phyloP scores from a whole-genome alignment of 2,329 filamentous ascomycete species.

The Xylaria sp. region DNA sequence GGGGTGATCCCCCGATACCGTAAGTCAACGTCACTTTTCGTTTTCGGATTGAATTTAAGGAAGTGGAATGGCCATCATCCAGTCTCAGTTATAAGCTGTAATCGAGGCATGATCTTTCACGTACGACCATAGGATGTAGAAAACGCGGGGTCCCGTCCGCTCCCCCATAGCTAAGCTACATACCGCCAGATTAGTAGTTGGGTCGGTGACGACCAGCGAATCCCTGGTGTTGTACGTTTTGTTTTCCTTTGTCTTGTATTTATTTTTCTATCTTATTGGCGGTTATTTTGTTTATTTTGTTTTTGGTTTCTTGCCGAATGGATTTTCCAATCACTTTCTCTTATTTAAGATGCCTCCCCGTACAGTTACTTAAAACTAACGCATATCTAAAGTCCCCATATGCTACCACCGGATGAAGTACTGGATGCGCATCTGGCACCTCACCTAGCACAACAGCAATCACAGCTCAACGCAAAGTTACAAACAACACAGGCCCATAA shows the following conservation, averaged over 20 bases:
- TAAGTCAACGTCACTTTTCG: conserved; percentile 47
- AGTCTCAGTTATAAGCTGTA: conserved; percentile 36
- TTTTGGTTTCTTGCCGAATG: neutral
- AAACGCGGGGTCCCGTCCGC: conserved; percentile 49
- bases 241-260: conserved; percentile 39
- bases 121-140: conserved; percentile 50
- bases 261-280: neutral
- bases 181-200: conserved; percentile 50
- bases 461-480: conserved; percentile 66
- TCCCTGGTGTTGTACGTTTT: conserved; percentile 51
- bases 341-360: neutral
- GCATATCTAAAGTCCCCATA: conserved; percentile 58
- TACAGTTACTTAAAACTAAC: neutral
- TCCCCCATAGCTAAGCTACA: conserved; percentile 49
- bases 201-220: conserved; percentile 52
- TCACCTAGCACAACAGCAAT: conserved; percentile 62
- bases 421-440: conserved; percentile 66
- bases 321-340: neutral
- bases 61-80: neutral
- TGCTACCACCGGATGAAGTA: conserved; percentile 63
- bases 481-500: conserved; percentile 68
- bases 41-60: neutral
- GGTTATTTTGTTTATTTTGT: neutral
- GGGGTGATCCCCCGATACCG: conserved; percentile 55
- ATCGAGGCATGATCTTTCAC: conserved; percentile 29